Evolutionary conservation across 2,329 filamentous ascomycete genomes (phyloP).

Genomic region (Escovopsis sp.): DNA sequence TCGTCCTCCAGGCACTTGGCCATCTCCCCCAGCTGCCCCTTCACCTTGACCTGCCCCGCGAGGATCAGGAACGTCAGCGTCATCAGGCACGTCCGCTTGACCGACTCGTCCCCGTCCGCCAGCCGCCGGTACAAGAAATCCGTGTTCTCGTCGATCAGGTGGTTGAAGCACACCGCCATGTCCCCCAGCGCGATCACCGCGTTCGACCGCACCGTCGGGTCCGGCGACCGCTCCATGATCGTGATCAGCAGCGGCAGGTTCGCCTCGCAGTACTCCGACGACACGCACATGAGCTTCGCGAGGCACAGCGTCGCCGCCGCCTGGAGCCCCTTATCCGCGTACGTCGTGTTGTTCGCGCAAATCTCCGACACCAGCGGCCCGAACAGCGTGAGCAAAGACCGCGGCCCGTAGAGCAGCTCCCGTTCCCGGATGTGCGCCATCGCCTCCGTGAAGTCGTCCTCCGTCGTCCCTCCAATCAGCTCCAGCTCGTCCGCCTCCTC

Average conservation of each 20-base stretch:
- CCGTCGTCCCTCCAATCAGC: constrained; percentile 89
- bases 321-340: constrained; percentile 79
- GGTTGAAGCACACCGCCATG: constrained; percentile 99
- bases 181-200: constrained; percentile 93
- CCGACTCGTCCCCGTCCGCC: constrained; percentile 73
- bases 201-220: constrained; percentile 87
- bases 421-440: constrained; percentile 73
- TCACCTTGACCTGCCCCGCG: constrained; percentile 97
- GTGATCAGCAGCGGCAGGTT: constrained; percentile 91
- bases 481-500: constrained; percentile 79
- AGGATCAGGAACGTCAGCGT: constrained; percentile 94
- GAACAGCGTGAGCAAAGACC: constrained; percentile 76
- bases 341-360: constrained; percentile 85
- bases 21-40: constrained; percentile 97
- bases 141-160: constrained; percentile 96
- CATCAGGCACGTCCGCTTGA: constrained; percentile 97
- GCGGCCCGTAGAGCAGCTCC: constrained; percentile 67
- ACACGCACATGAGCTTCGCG: constrained; percentile 97
- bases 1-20: constrained; percentile 94
- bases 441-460: constrained; percentile 80
- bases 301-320: constrained; percentile 87
- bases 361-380: constrained; percentile 86
- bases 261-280: constrained; percentile 85
- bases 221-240: constrained; percentile 87
- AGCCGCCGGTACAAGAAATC: constrained; percentile 92